A percentile compares a stretch with the other conserved stretches of the same genome.
These are phyloP conservation scores for Lyophyllum shimeji DNA, from an alignment of 768 basidiomycete species.

Conservation along the genomic window DNA sequence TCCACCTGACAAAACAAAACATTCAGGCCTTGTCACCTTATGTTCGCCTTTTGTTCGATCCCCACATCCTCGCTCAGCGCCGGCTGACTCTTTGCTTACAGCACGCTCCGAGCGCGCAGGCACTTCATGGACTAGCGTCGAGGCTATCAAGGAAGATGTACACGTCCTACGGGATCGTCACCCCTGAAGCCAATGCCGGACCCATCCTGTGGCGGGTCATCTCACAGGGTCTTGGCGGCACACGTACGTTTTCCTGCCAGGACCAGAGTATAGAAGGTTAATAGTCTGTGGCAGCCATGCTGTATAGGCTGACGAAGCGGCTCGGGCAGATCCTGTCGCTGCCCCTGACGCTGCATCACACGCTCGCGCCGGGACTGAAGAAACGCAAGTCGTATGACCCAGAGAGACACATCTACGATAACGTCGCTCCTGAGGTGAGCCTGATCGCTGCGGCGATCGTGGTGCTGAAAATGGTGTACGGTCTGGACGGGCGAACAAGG, in stretches of 20 bases:
- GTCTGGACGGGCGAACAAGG: conserved; percentile 67
- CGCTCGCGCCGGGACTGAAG: conserved; percentile 43
- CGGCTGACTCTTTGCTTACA: conserved; percentile 27
- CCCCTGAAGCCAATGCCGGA: conserved; percentile 75
- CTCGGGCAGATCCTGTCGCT: conserved; percentile 55
- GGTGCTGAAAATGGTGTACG: conserved; percentile 83
- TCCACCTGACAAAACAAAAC: conserved; percentile 73
- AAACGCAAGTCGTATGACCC: conserved; percentile 37
- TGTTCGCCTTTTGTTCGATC: conserved; percentile 41
- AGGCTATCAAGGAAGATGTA: conserved; percentile 61
- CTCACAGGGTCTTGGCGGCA: conserved; percentile 59
- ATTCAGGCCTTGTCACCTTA: conserved; percentile 66
- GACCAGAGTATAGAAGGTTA: conserved; percentile 13
- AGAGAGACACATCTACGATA: conserved; percentile 55
- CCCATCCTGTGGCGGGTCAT: conserved; percentile 79
- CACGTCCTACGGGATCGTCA: conserved; percentile 52
- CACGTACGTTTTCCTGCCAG: conserved; percentile 55
- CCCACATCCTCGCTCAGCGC: background rate
- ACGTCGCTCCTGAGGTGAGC: conserved; percentile 66
- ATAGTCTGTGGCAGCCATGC: conserved; percentile 43
- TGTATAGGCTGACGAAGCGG: conserved; percentile 66
- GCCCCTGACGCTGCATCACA: conserved; percentile 59
- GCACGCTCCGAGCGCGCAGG: conserved; percentile 61
- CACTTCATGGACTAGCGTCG: conserved; percentile 60
- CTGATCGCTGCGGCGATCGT: conserved; percentile 61